Conservation (phyloP, 2,329 filamentous ascomycete species). For the Colletotrichum simmondsii region DNA sequence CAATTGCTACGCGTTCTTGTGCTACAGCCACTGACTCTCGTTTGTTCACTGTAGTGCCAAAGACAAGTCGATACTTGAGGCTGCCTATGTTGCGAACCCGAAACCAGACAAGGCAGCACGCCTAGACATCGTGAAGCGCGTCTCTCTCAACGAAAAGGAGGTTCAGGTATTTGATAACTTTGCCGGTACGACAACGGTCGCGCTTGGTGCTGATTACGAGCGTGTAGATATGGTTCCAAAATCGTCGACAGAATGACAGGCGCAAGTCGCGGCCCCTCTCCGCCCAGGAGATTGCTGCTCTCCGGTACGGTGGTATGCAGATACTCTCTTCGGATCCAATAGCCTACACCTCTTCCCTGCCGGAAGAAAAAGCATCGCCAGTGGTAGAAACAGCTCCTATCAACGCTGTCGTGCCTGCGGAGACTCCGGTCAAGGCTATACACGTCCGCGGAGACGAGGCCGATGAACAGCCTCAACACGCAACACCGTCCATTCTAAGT, state of each 20-base stretch:
- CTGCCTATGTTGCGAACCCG: slow-evolving; percentile 84
- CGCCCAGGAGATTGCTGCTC: slow-evolving; percentile 77
- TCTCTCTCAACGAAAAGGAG: slow-evolving; percentile 93
- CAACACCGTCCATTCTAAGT: slow-evolving; percentile 6
- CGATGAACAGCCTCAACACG: not conserved
- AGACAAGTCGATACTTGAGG: slow-evolving; percentile 89
- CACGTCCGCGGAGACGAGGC: not conserved
- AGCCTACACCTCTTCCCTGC: slow-evolving; percentile 42
- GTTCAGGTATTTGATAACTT: slow-evolving; percentile 75
- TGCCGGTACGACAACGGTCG: not conserved
- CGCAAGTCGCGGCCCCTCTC: slow-evolving; percentile 87
- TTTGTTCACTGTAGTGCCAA: slow-evolving; percentile 70
- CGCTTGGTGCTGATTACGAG: not conserved
- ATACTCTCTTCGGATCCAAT: slow-evolving; percentile 59
- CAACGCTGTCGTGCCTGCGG: not conserved
- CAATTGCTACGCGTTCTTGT: not conserved
- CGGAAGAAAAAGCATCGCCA: slow-evolving; percentile 21
- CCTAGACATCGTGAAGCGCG: slow-evolving; percentile 83
- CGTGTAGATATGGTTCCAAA: slow-evolving; percentile 96
- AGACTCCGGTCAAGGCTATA: slow-evolving; percentile 15
- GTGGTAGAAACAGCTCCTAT: not conserved
- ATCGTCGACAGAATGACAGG: slow-evolving; percentile 90
- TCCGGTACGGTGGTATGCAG: slow-evolving; percentile 66
- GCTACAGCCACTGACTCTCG: not conserved
- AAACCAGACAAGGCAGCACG: slow-evolving; percentile 94